Evolutionary conservation across 768 basidiomycete genomes (phyloP).

Genomic region (Boletus rufocinnamomeus): DNA sequence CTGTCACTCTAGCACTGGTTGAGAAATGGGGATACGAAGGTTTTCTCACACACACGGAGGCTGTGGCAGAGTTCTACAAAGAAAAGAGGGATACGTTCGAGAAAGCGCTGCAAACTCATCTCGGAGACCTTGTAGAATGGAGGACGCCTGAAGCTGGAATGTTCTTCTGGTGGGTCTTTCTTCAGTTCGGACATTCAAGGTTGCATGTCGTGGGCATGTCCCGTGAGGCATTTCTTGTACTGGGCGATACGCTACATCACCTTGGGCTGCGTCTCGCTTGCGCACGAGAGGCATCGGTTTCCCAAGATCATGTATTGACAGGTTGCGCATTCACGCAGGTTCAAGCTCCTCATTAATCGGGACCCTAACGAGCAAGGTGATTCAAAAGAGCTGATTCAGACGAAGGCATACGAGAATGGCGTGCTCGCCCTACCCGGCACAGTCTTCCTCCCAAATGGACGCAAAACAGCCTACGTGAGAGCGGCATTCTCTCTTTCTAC

Average conservation of each 20-base stretch:
- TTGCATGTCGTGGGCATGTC: slow-evolving; percentile 7
- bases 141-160: slow-evolving; percentile 73
- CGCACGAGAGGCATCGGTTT: slow-evolving; percentile 6
- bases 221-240: slow-evolving; percentile 4
- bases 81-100: slow-evolving; percentile 79
- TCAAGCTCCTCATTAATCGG: slow-evolving; percentile 57
- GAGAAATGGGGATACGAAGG: slow-evolving; percentile 75
- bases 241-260: slow-evolving; percentile 1
- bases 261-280: slow-evolving; percentile 5
- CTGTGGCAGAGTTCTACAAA: slow-evolving; percentile 74
- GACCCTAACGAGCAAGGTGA: slow-evolving; percentile 51
- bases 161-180: slow-evolving; percentile 75
- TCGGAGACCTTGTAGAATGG: slow-evolving; percentile 79
- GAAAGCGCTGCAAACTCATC: slow-evolving; percentile 68
- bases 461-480: slow-evolving; percentile 73
- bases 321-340: slow-evolving; percentile 45
- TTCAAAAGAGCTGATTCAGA: slow-evolving; percentile 70
- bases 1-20: slow-evolving; percentile 58
- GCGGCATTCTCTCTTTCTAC: slow-evolving; percentile 76
- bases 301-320: slow-evolving; percentile 22
- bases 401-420: slow-evolving; percentile 74
- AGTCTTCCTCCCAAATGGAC: slow-evolving; percentile 73
- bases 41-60: slow-evolving; percentile 66
- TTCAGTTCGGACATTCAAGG: slow-evolving; percentile 13
- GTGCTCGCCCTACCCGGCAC: slow-evolving; percentile 90